A percentile compares a stretch with the other conserved stretches of the same genome.
Conservation (phyloP, 441 rosid species). For the Rhodomyrtus psidioides region DNA sequence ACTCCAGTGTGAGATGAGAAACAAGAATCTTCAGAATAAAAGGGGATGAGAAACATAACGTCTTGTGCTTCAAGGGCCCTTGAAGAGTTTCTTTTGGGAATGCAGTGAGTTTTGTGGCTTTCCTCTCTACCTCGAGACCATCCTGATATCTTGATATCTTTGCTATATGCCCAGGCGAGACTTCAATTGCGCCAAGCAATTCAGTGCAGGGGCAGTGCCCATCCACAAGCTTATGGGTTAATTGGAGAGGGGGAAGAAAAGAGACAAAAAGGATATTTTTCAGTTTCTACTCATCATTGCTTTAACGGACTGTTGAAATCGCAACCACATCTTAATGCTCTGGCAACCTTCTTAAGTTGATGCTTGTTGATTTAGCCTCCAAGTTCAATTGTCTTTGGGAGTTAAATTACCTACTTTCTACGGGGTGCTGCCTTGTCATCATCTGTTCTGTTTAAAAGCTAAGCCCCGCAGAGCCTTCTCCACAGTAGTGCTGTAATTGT, state of each 20-base stretch:
- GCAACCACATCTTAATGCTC: neutral
- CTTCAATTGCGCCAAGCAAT: neutral
- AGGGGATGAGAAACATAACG: neutral
- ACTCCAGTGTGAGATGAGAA: constrained; percentile 60
- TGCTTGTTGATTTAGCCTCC: neutral
- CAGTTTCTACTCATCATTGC: neutral
- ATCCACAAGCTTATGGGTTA: neutral
- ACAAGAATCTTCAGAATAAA: neutral
- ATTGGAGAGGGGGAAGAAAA: neutral
- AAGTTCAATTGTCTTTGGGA: neutral
- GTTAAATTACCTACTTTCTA: neutral
- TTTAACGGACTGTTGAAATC: neutral
- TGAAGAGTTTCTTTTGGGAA: neutral
- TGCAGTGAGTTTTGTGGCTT: neutral
- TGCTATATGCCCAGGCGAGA: neutral
- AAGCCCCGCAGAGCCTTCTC: neutral
- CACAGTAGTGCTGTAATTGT: neutral
- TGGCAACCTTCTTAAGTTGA: neutral
- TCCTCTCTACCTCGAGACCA: neutral
- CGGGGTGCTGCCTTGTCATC: neutral
- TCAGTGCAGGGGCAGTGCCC: neutral
- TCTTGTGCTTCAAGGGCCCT: neutral
- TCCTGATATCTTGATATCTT: neutral
- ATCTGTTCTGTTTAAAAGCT: neutral
- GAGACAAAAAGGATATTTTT: neutral